Percentiles rank a stretch among this genome's conserved stretches.
Evolutionary conservation across 257 asterid species (phyloP).

Genomic region (Lantana camara): DNA sequence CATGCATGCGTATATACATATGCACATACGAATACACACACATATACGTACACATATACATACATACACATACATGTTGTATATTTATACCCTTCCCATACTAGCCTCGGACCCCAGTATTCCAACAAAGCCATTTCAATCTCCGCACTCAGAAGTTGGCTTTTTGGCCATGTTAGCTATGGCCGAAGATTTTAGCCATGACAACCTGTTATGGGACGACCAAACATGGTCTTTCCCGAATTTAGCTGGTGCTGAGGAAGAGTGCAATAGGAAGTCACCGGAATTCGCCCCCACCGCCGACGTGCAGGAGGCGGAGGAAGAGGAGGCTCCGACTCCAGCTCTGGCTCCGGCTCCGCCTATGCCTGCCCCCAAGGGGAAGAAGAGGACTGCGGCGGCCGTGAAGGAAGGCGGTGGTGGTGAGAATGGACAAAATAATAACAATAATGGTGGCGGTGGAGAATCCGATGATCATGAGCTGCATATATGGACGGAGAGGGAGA

Average conservation of each 20-base stretch:
- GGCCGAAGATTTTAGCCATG: conserved; percentile 37
- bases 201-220: conserved; percentile 38
- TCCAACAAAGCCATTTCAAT: neutral
- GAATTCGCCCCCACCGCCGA: neutral
- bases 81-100: neutral
- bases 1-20: neutral
- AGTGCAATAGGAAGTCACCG: conserved; percentile 20
- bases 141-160: neutral
- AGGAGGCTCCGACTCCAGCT: conserved; percentile 9
- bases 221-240: conserved; percentile 40
- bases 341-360: conserved; percentile 11
- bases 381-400: conserved; percentile 22
- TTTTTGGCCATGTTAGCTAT: conserved; percentile 25
- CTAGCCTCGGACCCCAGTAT: neutral
- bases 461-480: conserved; percentile 72
- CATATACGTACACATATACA: neutral
- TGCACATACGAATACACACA: neutral
- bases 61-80: neutral
- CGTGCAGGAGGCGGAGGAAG: conserved; percentile 16
- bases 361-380: conserved; percentile 7
- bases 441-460: conserved; percentile 34
- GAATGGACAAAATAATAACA: conserved; percentile 13
- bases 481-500: conserved; percentile 80
- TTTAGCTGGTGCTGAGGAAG: conserved; percentile 29
- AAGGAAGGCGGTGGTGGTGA: conserved; percentile 26